phyloP scores from a whole-genome alignment of 148 eudicot genomes.

The Amaranthus hypochondriacus region DNA sequence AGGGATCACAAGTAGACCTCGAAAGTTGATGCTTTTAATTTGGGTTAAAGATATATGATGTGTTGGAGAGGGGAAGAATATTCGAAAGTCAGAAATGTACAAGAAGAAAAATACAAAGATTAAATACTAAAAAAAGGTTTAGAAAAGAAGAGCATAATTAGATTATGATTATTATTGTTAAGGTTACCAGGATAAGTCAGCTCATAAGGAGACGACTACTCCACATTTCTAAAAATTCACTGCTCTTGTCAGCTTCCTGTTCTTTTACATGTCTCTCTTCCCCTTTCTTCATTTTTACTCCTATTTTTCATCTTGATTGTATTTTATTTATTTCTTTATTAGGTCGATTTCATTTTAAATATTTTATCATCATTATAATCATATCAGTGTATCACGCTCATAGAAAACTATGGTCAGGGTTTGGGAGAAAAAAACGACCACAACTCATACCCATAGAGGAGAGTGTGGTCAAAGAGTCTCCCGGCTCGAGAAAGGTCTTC shows the following conservation, averaged over 20 bases:
- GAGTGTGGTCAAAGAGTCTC: too few relatives aligned
- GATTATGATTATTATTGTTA: slow-evolving; percentile 59
- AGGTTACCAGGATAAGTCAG: slow-evolving; percentile 63
- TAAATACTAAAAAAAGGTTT: slow-evolving; percentile 37
- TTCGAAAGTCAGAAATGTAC: slow-evolving; percentile 54
- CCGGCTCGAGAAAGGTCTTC: too few relatives aligned
- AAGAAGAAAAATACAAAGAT: slow-evolving; percentile 75
- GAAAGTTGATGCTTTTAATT: slow-evolving; percentile 48
- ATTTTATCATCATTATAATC: too few relatives aligned
- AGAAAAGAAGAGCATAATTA: slow-evolving; percentile 56
- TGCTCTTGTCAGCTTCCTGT: slow-evolving; percentile 59
- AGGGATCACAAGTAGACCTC: slow-evolving; percentile 31
- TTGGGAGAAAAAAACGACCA: too few relatives aligned
- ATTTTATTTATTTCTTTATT: too few relatives aligned
- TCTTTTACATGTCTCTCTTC: slow-evolving; percentile 30
- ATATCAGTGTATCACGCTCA: too few relatives aligned
- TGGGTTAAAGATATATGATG: background rate
- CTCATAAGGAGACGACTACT: slow-evolving; percentile 64
- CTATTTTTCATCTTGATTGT: too few relatives aligned
- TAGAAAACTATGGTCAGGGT: too few relatives aligned
- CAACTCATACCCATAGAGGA: too few relatives aligned
- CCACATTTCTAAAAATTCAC: slow-evolving; percentile 77
- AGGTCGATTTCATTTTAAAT: too few relatives aligned
- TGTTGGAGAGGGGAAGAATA: slow-evolving; percentile 64
- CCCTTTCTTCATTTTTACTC: too few relatives aligned